phyloP scores from a whole-genome alignment of 495 filamentous ascomycete genomes.

The Aspergillus incahuasiensis region DNA sequence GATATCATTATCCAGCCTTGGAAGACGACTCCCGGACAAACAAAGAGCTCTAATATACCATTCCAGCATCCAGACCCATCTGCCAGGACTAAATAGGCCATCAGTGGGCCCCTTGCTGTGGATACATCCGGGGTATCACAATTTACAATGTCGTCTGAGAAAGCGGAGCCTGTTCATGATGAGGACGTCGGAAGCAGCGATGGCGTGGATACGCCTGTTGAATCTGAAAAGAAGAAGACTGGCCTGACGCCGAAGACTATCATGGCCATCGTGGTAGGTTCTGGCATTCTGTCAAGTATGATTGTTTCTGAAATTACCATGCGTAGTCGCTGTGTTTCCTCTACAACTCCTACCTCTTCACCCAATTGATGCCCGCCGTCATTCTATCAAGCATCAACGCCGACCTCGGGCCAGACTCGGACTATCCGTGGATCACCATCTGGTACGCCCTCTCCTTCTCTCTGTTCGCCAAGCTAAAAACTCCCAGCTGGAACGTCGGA shows the following conservation, averaged over 20 bases:
- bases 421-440: conserved; percentile 3
- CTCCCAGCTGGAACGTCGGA: not conserved
- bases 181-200: not conserved
- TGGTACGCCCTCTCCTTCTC: not conserved
- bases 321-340: not conserved
- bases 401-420: not conserved
- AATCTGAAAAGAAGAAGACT: not conserved
- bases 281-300: not conserved
- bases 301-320: too few relatives aligned
- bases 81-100: too few relatives aligned
- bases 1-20: too few relatives aligned
- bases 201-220: not conserved
- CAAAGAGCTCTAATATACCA: too few relatives aligned
- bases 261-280: not conserved
- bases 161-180: not conserved
- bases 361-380: not conserved
- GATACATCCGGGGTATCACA: too few relatives aligned
- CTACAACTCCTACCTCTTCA: conserved; percentile 6
- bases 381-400: conserved; percentile 1
- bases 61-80: too few relatives aligned
- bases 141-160: not conserved
- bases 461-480: not conserved
- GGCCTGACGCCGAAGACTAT: not conserved
- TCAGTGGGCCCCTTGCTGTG: too few relatives aligned
- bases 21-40: too few relatives aligned